Evolutionary conservation across 495 filamentous ascomycete genomes (phyloP), one percentile per base, ranked within the genome.

Genomic region (Staphylotrichum longicolle): DNA sequence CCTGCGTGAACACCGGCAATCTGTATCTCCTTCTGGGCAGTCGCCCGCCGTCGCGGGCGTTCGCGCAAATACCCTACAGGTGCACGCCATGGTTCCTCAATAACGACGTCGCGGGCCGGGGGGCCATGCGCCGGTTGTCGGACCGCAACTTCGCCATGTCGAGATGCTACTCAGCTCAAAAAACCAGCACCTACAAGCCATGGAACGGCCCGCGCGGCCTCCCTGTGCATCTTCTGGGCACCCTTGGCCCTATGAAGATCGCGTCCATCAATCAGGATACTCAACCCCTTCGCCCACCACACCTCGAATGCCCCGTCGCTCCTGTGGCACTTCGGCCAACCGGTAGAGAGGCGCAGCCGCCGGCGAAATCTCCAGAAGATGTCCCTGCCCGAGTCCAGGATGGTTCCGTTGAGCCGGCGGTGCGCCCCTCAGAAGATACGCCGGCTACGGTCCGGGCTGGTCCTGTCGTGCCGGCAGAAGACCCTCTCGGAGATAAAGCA

Each of bases 61-160:
- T 76, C 70, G 73, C 75, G 71, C 73, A 75, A 76, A 82, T 82
- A 82, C 76, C 73, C 63, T 70, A 62, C 70, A 78, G 73, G 68
- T 62, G 58, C 64, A 61, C 63, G 57, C 54, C 27, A 83, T 83
- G 82, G 75, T 70, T 50, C 56, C 70, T 49, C 78, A 77, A 76
- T 83, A 80, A 76, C 79, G 66, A 62, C 45, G 59, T 33, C 44
- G 78, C 56, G 69, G 80, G 79, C 81, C 79, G 78, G 78, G 81
- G 74, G 77, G 80, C 80, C 80, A 77, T 14, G 59, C 57, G 58
- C 57, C 53, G 50, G 51, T 34, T 72, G 40, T 67, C 61, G 44
- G 64, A 48, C 48, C 27, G 35, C 11, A 15, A 56, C 6, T 47
- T 48, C 39, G 44, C 58, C 12, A 53, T 47, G 20, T 35, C 54